A percentile compares a stretch with the other conserved stretches of the same genome.
These are phyloP conservation scores for Ogataea zsoltii DNA, from an alignment of 805 yeast genomes.

Conservation along the genomic window DNA sequence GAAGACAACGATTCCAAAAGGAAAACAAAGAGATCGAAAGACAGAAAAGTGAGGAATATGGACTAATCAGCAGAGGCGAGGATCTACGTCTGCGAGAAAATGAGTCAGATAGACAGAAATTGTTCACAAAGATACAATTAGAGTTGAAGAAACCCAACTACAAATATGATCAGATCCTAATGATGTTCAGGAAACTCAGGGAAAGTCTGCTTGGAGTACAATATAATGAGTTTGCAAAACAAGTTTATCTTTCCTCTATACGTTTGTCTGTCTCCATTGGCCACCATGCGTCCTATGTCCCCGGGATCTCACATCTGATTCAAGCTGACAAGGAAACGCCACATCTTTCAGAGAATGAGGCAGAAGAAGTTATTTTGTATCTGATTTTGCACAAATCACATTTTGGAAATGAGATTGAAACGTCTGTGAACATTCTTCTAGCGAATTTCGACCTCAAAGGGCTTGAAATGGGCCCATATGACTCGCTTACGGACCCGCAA, in stretches of 20 bases:
- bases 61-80: slow-evolving; percentile 63
- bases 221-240: slow-evolving; percentile 38
- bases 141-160: slow-evolving; percentile 17
- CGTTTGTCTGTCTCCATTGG: slow-evolving; percentile 46
- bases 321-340: slow-evolving; percentile 20
- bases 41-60: slow-evolving; percentile 38
- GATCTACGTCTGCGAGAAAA: slow-evolving; percentile 48
- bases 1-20: slow-evolving; percentile 37
- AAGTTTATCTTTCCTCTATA: slow-evolving; percentile 51
- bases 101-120: slow-evolving; percentile 40
- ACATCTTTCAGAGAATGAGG: slow-evolving; percentile 35
- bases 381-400: slow-evolving; percentile 48
- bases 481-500: slow-evolving; percentile 6
- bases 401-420: slow-evolving; percentile 35
- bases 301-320: slow-evolving; percentile 48
- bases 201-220: slow-evolving; percentile 49
- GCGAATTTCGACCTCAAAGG: slow-evolving; percentile 9
- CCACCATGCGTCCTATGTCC: slow-evolving; percentile 55
- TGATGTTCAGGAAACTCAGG: slow-evolving; percentile 51
- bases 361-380: slow-evolving; percentile 41
- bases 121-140: slow-evolving; percentile 39
- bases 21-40: slow-evolving; percentile 22
- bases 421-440: slow-evolving; percentile 34
- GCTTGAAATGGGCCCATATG: background rate
- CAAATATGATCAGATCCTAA: slow-evolving; percentile 32